Evolutionary conservation across 1,139 yeast species (phyloP), one percentile per base, ranked within the genome.

Genomic region (Taphrina pruni): DNA sequence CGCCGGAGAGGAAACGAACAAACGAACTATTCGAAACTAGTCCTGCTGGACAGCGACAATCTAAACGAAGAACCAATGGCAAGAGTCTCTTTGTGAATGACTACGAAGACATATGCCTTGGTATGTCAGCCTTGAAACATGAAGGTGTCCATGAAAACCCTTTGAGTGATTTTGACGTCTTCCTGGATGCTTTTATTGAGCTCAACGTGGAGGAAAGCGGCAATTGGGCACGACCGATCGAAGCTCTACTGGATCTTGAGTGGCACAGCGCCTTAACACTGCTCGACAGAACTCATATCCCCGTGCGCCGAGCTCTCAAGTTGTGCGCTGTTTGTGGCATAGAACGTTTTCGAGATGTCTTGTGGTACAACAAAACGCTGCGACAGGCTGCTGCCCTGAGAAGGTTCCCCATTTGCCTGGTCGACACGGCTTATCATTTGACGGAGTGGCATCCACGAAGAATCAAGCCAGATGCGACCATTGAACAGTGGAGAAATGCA

Each of bases 391-490:
- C 58, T 11, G 20, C 21, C 11, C 43, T 54, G 20, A 54, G 35
- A 35, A 54, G 41, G 21, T 35, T 54, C 12, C 58, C 58, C 11
- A 54, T 54, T 11, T 54, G 58, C 17, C 58, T 54, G 21, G 43
- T 54, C 21, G 58, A 54, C 21, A 54, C 35, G 43, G 58, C 58
- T 2, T 54, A 35, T 36, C 21, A 54, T 6, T 32, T 54, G 43
- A 36, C 41, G 11, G 43, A 54, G 7, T 54, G 58, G 58, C 9
- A 54, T 8, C 58, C 58, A 14, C 58, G 58, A 36, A 54, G 17
- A 11, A 1, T 14, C 43, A 32, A 38, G 17, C 58, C 58, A 20
- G 6, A 14, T 3, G 58, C 43, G 2, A 35, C 43, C 7, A 54
- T 35, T 6, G 43, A 36, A 20, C 14, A 17, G 12, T 54, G 58